Base-by-base conservation (phyloP, 208 protist species). In the Leishmania guyanensis region DNA sequence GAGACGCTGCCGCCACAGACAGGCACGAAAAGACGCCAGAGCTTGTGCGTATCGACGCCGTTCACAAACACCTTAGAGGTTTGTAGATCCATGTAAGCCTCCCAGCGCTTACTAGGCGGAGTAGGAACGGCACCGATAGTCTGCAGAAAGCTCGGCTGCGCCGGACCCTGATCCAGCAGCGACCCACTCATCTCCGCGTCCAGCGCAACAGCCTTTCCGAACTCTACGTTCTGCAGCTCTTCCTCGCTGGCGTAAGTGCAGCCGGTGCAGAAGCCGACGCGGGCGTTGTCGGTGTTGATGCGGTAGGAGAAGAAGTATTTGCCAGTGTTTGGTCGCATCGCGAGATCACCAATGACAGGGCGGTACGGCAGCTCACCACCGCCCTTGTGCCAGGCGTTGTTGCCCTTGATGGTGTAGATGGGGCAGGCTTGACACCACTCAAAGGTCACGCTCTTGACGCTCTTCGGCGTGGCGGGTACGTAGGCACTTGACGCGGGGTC, bases 221-320 rank as follows among this genome's bases (percentile, higher is more conserved):
- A 85, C 77, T 90, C 89, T 46, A 78, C 58, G 5, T 81, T 65
- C 20, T 79, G 83, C 14, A 94, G 81, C 33, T 90, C 86, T 39
- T 80, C 74, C 10, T 91, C 81, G 22, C 36, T 80, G 33, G 75
- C 80, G 79, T 94, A 97, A 33, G 91, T 86, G 68, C 78, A 69
- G 5, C 39, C 51, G 14, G 86, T 92, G 78, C 90, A 93, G 36
- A 98, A 76, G 51, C 93, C 93, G 16, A 97, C 72, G n/a, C 90
- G 91, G 68, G 89, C 91, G 78, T 91, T 94, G 62, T 92, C 90
- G 17, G 84, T 89, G 84, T 96, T 97, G 65, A 96, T 86, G 58
- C 81, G 78, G 68, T 96, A 89, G 77, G 96, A 91, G 84, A 93
- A 96, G 75, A 89, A 96, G 79, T 95, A 92, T 71, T 91, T 94